Evolutionary conservation across 805 yeast genomes (phyloP).

Genomic region (Starmerella tilneyi): DNA sequence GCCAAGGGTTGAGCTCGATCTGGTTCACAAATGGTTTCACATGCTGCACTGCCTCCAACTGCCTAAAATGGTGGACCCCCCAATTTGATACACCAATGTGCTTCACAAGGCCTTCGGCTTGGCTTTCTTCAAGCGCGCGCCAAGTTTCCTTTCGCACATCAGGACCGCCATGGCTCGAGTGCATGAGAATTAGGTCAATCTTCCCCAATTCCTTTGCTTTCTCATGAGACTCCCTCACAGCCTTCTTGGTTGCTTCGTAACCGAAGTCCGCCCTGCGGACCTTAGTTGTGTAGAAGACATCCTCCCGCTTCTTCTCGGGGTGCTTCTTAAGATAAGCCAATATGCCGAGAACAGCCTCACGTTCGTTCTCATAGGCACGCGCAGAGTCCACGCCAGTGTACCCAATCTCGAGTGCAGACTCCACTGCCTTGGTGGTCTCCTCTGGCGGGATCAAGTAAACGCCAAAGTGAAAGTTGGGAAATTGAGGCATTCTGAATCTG

Average conservation of each 20-base stretch:
- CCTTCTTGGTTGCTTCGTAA: slow-evolving; percentile 40
- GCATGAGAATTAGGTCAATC: slow-evolving; percentile 61
- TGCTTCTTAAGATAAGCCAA: slow-evolving; percentile 11
- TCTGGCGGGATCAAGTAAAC: slow-evolving; percentile 20
- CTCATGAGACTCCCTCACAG: slow-evolving; percentile 46
- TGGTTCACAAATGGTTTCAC: slow-evolving; percentile 65
- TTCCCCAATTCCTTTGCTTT: slow-evolving; percentile 46
- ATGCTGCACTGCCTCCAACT: slow-evolving; percentile 34
- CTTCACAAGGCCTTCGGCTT: slow-evolving; percentile 40
- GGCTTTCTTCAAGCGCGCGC: slow-evolving; percentile 48
- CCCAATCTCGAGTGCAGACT: slow-evolving; percentile 49
- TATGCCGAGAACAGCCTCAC: slow-evolving; percentile 36
- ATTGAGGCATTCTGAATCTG: neutral
- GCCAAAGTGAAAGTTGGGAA: slow-evolving; percentile 26
- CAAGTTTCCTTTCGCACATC: slow-evolving; percentile 40
- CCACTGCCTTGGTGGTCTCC: slow-evolving; percentile 35
- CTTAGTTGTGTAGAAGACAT: slow-evolving; percentile 50
- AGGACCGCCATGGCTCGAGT: slow-evolving; percentile 35
- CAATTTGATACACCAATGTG: slow-evolving; percentile 57
- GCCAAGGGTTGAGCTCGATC: slow-evolving; percentile 79
- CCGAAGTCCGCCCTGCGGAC: slow-evolving; percentile 60
- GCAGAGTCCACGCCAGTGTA: slow-evolving; percentile 69
- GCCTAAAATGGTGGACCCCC: slow-evolving; percentile 47
- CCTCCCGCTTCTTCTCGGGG: slow-evolving; percentile 42
- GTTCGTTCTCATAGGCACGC: slow-evolving; percentile 50